These are phyloP conservation scores for Metahyphopichia silvanorum DNA, from an alignment of 805 yeast species.

Conservation along the genomic window DNA sequence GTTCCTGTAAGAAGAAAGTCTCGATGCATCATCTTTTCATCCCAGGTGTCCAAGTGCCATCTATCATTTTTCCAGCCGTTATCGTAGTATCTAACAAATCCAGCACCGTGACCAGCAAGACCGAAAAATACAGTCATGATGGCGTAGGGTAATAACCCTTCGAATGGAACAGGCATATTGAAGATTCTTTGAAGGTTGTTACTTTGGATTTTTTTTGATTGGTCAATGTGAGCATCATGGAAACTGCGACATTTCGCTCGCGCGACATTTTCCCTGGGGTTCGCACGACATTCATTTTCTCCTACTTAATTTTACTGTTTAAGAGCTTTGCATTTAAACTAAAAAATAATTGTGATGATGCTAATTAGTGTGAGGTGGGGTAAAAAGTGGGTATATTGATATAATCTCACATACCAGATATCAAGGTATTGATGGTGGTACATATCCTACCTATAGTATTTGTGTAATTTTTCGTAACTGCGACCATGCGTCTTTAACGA, in stretches of 20 bases:
- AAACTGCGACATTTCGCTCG: not conserved
- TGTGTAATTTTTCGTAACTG: too few relatives aligned
- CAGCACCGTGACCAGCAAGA: slow-evolving; percentile 44
- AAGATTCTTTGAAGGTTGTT: not conserved
- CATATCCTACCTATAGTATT: too few relatives aligned
- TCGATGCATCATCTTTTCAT: slow-evolving; percentile 57
- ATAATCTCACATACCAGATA: too few relatives aligned
- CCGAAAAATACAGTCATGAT: slow-evolving; percentile 45
- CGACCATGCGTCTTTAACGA: too few relatives aligned
- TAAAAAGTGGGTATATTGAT: too few relatives aligned
- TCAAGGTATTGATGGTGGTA: too few relatives aligned
- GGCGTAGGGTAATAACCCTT: slow-evolving; percentile 45
- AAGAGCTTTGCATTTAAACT: too few relatives aligned
- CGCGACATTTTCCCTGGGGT: not conserved
- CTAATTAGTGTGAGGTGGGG: too few relatives aligned
- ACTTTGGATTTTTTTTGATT: slow-evolving; percentile 1
- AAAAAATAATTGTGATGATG: too few relatives aligned
- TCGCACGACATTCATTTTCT: not conserved
- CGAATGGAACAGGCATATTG: slow-evolving; percentile 45
- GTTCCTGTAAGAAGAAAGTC: slow-evolving; percentile 76
- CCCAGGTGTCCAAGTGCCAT: slow-evolving; percentile 41
- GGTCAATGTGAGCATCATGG: slow-evolving; percentile 1
- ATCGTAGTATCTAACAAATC: slow-evolving; percentile 45
- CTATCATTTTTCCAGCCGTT: slow-evolving; percentile 48
- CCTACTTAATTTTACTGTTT: too few relatives aligned